Evolutionary conservation across 345 rosid species (phyloP).

Genomic region (Balakata baccata): DNA sequence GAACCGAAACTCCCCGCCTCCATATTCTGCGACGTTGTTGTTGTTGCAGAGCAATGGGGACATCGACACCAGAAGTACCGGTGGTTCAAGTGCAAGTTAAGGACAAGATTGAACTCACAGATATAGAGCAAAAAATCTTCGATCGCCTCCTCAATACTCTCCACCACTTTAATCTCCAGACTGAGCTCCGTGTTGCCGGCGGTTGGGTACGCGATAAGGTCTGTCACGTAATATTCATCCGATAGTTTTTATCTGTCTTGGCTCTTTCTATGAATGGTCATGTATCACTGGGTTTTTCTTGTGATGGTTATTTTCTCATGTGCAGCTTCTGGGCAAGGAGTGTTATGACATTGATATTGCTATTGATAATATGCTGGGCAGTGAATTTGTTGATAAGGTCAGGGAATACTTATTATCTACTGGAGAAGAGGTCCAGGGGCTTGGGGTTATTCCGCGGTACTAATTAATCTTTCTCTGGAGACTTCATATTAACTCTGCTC

Average conservation of each 20-base stretch:
- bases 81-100: slow-evolving; percentile 35
- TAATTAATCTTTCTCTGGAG: not conserved
- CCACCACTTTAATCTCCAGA: slow-evolving; percentile 56
- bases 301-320: slow-evolving; percentile 5
- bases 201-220: slow-evolving; percentile 99
- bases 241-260: not conserved
- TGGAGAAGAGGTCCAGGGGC: slow-evolving; percentile 64
- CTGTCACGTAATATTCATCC: not conserved
- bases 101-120: slow-evolving; percentile 58
- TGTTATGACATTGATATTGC: slow-evolving; percentile 91
- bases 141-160: slow-evolving; percentile 64
- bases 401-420: slow-evolving; percentile 54
- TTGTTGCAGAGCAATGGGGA: slow-evolving; percentile 34
- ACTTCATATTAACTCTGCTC: not conserved
- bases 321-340: slow-evolving; percentile 86
- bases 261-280: not conserved
- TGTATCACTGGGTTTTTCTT: not conserved
- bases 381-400: slow-evolving; percentile 74
- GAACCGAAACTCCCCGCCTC: slow-evolving; percentile 2
- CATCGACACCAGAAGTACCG: slow-evolving; percentile 23
- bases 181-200: slow-evolving; percentile 92
- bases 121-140: slow-evolving; percentile 62
- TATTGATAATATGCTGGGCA: slow-evolving; percentile 77
- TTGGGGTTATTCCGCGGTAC: slow-evolving; percentile 70
- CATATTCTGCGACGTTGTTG: not conserved